A percentile compares a stretch with the other conserved stretches of the same genome.
Conservation (phyloP, 2,329 filamentous ascomycete genomes). For the Stemphylium beticola region DNA sequence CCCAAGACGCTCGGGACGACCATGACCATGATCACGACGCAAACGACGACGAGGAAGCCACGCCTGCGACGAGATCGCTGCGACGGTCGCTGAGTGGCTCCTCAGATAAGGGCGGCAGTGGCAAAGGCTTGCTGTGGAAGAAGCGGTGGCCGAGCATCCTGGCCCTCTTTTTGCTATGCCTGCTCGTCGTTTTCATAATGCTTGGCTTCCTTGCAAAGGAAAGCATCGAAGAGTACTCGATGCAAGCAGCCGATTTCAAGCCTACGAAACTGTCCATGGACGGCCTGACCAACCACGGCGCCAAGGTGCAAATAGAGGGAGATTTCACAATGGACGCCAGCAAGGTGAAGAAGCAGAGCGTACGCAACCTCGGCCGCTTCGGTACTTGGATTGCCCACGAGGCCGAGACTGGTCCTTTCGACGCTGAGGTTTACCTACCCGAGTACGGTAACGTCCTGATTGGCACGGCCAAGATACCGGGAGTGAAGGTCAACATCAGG, state of each 20-base stretch:
- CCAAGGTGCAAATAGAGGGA: constrained; percentile 80
- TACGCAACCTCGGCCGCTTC: constrained; percentile 76
- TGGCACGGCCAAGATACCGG: constrained; percentile 77
- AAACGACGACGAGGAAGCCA: constrained; percentile 21
- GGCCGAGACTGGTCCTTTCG: constrained; percentile 74
- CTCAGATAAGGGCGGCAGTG: constrained; percentile 20
- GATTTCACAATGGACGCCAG: constrained; percentile 81
- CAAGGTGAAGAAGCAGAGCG: constrained; percentile 72
- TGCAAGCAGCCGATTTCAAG: constrained; percentile 80
- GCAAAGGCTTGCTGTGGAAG: constrained; percentile 42
- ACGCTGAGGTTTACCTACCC: constrained; percentile 78
- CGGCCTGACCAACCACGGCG: constrained; percentile 78
- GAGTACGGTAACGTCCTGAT: constrained; percentile 80
- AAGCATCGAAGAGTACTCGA: constrained; percentile 82
- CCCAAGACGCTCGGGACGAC: constrained; percentile 33
- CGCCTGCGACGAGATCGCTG: constrained; percentile 47
- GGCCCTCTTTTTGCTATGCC: constrained; percentile 70
- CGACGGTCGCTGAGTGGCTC: constrained; percentile 43
- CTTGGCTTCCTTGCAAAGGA: constrained; percentile 84
- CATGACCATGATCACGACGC: constrained; percentile 22
- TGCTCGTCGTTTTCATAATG: constrained; percentile 71
- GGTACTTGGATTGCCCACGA: constrained; percentile 81
- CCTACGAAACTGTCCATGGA: constrained; percentile 85
- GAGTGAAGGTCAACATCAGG: constrained; percentile 75
- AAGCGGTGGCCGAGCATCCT: constrained; percentile 79